phyloP scores from a whole-genome alignment of 805 yeast species.

The Cyberlindnera euphorbiiphila region DNA sequence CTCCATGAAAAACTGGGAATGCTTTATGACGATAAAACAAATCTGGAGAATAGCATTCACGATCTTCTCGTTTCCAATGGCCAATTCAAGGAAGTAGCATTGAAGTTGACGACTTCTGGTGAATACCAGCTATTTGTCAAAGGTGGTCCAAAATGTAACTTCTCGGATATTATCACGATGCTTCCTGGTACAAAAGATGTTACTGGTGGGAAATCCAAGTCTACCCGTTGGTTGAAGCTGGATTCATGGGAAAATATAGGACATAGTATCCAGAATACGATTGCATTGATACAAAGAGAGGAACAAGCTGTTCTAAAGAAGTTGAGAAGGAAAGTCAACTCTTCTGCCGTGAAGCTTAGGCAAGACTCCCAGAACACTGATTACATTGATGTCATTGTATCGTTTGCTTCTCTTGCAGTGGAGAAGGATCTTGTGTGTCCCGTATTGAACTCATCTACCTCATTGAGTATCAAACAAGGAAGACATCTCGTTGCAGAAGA shows the following conservation, averaged over 20 bases:
- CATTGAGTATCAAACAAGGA: conserved; percentile 56
- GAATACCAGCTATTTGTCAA: conserved; percentile 47
- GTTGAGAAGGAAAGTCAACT: conserved; percentile 43
- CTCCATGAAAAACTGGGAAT: conserved; percentile 8
- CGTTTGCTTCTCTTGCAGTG: conserved; percentile 69
- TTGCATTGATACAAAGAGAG: conserved; percentile 45
- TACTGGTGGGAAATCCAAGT: conserved; percentile 34
- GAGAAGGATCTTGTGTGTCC: conserved; percentile 72
- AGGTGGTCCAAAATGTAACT: conserved; percentile 25
- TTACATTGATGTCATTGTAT: conserved; percentile 63
- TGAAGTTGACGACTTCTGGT: conserved; percentile 39
- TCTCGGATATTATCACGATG: conserved; percentile 3
- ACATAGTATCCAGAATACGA: conserved; percentile 38
- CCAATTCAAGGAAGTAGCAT: conserved; percentile 30
- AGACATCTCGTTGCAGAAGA: conserved; percentile 86
- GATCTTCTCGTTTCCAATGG: conserved; percentile 21
- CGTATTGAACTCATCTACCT: conserved; percentile 42
- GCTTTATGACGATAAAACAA: conserved; percentile 5
- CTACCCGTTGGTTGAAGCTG: conserved; percentile 42
- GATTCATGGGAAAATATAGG: conserved; percentile 55
- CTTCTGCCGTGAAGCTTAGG: conserved; percentile 41
- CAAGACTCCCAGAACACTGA: conserved; percentile 50
- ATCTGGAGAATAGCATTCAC: conserved; percentile 5
- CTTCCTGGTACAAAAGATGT: conserved; percentile 28
- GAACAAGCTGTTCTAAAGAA: conserved; percentile 52